Base-by-base conservation (phyloP, 2,329 filamentous ascomycete genomes). In the Calonectria henricotiae region DNA sequence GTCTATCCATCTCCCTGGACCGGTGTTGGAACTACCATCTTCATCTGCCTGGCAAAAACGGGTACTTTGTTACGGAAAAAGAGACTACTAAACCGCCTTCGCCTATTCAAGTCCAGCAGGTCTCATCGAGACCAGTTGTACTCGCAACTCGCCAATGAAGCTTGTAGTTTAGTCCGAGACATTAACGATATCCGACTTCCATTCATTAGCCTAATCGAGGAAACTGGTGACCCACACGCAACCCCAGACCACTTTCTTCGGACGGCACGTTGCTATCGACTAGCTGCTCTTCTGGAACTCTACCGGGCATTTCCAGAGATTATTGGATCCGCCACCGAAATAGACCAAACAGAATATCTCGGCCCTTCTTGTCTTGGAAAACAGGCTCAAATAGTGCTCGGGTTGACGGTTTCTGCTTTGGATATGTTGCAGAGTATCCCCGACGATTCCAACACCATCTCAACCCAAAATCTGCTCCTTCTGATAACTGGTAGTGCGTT, bases 1-100 rank as follows among this genome's bases (percentile, higher is more conserved):
- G 54, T 44, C 0, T 67, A 70, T 15, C 70, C 72, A 1, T 69
- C 61, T 12, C 73, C 73, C 0, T 74, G 72, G 73, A 72, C 73
- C 0, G 73, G 73, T 23, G 49, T 75, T 0, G 73, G 62, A 1
- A 73, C 71, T 0, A 46, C 67, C 1, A 27, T 72, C 1, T 55
- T 73, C 1, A 67, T 75, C 3, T 39, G 15, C 3, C 20, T 75
- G 1, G 69, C 71, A 11, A 70, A 68, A 20, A 27, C 60, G 0
- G 64, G 61, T 0, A 62, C 65, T 1, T 35, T 74, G 0, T 37
- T 74, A 1, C 37, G 71, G 5, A 73, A 69, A 17, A 73, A 67
- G 8, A 58, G 67, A 23, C 12, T 55, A 1, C 4, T 74, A 7
- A 51, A 54, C 5, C 37, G 37, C 6, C 43, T 72, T 3, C 17